These are phyloP conservation scores for Talaromyces wortmannii DNA, from an alignment of 495 filamentous ascomycete species.

Conservation along the genomic window DNA sequence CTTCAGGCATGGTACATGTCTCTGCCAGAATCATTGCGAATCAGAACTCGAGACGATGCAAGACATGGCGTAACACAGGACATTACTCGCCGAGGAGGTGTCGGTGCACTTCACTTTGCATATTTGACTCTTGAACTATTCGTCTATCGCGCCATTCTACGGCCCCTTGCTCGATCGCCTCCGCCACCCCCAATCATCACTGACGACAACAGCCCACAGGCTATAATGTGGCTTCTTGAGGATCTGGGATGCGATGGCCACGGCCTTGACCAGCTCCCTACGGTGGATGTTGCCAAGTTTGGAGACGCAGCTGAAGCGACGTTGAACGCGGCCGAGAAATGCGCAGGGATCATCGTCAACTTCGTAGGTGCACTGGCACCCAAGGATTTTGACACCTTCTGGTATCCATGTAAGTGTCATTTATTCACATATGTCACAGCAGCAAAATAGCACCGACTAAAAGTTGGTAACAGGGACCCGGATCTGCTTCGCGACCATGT, in stretches of 20 bases:
- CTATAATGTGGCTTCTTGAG: not conserved
- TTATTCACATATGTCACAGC: not conserved
- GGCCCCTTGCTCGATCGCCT: slow-evolving; percentile 26
- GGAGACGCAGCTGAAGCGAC: slow-evolving; percentile 20
- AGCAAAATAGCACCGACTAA: too few relatives aligned
- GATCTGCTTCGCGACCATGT: slow-evolving; percentile 28
- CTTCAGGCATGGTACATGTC: slow-evolving; percentile 25
- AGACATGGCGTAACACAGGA: too few relatives aligned
- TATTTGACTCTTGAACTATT: slow-evolving; percentile 27
- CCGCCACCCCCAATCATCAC: slow-evolving; percentile 25
- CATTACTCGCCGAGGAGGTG: not conserved
- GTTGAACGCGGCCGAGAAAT: slow-evolving; percentile 25
- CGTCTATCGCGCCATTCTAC: slow-evolving; percentile 28
- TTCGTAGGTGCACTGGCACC: slow-evolving; percentile 20
- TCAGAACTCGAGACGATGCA: not conserved
- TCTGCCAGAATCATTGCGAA: slow-evolving; percentile 17
- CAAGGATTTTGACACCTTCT: slow-evolving; percentile 25
- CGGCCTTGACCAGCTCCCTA: slow-evolving; percentile 10
- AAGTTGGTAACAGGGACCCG: slow-evolving; percentile 19
- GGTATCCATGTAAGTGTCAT: slow-evolving; percentile 28
- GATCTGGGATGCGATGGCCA: not conserved
- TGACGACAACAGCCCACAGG: slow-evolving; percentile 1
- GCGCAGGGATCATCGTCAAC: slow-evolving; percentile 24
- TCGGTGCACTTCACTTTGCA: slow-evolving; percentile 19
- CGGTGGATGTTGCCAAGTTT: slow-evolving; percentile 16